Evolutionary conservation across 1,139 yeast genomes (phyloP), one percentile per base, ranked within the genome.

Genomic region (Groenewaldozyma sp.): DNA sequence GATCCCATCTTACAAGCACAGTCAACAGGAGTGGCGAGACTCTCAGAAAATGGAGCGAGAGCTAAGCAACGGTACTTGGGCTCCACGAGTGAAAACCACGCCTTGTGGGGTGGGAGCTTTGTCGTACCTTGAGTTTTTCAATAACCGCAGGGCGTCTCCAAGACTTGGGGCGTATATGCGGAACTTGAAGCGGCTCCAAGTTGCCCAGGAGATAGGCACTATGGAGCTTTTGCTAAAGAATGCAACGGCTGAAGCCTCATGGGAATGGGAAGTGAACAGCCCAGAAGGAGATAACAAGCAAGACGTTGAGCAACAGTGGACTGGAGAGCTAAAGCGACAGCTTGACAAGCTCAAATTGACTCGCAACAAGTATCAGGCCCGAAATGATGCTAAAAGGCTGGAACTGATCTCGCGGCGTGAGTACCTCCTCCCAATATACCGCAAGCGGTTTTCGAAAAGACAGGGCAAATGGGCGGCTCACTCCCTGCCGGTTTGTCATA

Each of bases 181-280:
- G 17, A 17, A 29, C 13, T 5, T 29, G 10, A 29, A 29, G 13
- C 20, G 18, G 18, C 17, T 29, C 17, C 21, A 29, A 16, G 13
- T n/a, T 4, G 18, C 33, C 17, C 7, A 5, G 18, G 28, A 26
- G 13, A 11, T 39, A 3, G 35, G 28, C 13, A 33, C 29, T 2
- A 24, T 44, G 31, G 44, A 48, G 13, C 32, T 13, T 2, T 13
- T 28, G 29, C 28, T 44, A 10, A 31, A 18, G 21, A 32, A 40
- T 7, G 52, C 51, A 7, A 35, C 31, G 28, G 13, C 29, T 2
- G 45, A 48, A 21, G 50, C 49, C 1, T n/a, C 28, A 16, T 46
- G 48, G 51, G 51, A 49, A 31, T 20, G 44, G 21, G n/a, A 19
- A 6, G 32, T 37, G 2, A 22, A 28, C 10, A 38, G 35, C 5